Conservation (phyloP, 345 rosid genomes). For the Ricinus communis region DNA sequence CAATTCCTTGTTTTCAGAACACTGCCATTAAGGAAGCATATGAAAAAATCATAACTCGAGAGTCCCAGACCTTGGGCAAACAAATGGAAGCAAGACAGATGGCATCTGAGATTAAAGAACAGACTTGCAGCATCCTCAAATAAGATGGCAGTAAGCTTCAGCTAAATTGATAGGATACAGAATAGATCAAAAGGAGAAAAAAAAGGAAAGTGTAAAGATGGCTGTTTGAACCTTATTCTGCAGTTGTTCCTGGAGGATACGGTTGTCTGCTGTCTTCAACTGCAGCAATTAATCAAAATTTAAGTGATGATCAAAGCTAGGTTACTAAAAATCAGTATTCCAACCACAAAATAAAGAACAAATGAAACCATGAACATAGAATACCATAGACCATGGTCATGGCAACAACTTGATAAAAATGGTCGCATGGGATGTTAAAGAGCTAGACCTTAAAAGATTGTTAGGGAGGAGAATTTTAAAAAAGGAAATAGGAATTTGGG, state of each 20-base stretch:
- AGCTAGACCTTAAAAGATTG: neutral
- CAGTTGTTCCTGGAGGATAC: constrained; percentile 94
- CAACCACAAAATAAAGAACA: neutral
- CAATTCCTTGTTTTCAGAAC: constrained; percentile 76
- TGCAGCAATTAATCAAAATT: constrained; percentile 40
- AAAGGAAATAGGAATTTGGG: constrained; percentile 1
- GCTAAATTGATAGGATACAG: neutral
- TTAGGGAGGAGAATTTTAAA: neutral
- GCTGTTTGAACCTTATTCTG: constrained; percentile 64
- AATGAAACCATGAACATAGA: neutral
- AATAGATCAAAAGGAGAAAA: neutral
- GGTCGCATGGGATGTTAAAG: neutral
- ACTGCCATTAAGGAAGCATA: constrained; percentile 44
- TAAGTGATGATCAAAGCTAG: constrained; percentile 10
- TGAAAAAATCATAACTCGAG: neutral
- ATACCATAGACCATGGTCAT: neutral
- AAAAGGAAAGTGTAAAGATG: constrained; percentile 7
- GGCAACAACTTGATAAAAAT: neutral
- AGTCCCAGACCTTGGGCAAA: constrained; percentile 1
- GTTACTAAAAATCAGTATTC: neutral
- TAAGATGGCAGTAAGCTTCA: constrained; percentile 1
- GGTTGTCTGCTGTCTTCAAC: constrained; percentile 97
- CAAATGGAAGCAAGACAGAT: neutral
- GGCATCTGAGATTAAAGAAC: neutral
- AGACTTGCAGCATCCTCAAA: constrained; percentile 6